Evolutionary conservation across 139 green algal species (phyloP).

Genomic region (Haematococcus sp.): DNA sequence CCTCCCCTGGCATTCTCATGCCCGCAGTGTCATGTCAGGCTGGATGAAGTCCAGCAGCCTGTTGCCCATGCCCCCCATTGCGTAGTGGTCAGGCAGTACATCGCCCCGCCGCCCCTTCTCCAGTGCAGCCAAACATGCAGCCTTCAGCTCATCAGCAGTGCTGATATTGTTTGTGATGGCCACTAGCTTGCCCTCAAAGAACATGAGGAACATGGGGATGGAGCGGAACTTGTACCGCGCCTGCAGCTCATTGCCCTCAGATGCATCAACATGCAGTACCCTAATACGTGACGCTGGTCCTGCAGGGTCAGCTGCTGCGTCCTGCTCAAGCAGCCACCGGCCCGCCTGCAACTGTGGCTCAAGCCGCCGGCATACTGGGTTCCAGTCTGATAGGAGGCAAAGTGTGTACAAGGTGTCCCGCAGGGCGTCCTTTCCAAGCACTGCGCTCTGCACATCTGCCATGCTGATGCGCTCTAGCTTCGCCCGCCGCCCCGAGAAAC

Average conservation of each 20-base stretch:
- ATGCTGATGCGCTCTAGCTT: conserved; percentile 20
- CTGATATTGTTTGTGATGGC: conserved; percentile 37
- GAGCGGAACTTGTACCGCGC: conserved; percentile 39
- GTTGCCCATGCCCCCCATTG: conserved; percentile 28
- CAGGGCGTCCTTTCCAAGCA: not conserved
- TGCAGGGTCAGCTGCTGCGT: conserved; percentile 1
- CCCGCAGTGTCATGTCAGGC: not conserved
- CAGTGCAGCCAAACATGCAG: conserved; percentile 23
- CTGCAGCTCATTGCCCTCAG: conserved; percentile 40
- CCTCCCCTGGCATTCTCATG: too few relatives aligned
- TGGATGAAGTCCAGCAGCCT: conserved; percentile 40
- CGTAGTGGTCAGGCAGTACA: conserved; percentile 34
- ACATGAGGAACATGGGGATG: conserved; percentile 51
- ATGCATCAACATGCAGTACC: conserved; percentile 49
- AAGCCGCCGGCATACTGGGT: conserved; percentile 37
- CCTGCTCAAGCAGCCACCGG: conserved; percentile 23
- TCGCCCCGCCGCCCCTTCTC: conserved; percentile 20
- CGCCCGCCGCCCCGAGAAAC: conserved; percentile 8
- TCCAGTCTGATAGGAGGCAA: conserved; percentile 42
- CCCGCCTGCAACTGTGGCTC: conserved; percentile 33
- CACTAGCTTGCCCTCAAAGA: conserved; percentile 43
- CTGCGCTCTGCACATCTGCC: not conserved
- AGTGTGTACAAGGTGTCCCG: conserved; percentile 31
- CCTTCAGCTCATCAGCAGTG: conserved; percentile 12
- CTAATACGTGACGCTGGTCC: conserved; percentile 6